phyloP scores from a whole-genome alignment of 2,329 filamentous ascomycete genomes.

The Phaeophleospora eucalypticola region DNA sequence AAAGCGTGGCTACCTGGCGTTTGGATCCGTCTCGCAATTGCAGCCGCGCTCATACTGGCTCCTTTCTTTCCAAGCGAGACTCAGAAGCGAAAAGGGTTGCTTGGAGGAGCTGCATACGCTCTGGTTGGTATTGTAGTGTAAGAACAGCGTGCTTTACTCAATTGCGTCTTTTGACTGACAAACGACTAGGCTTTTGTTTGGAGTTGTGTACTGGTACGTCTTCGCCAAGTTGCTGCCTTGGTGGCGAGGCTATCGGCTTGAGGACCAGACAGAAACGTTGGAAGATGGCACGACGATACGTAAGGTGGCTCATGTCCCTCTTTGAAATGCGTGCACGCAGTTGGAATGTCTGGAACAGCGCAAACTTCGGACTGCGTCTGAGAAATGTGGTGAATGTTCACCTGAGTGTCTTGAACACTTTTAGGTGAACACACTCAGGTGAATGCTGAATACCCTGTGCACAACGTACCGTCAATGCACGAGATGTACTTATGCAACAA shows the following conservation, averaged over 20 bases:
- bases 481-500: too few species aligned
- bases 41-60: slow-evolving; percentile 53
- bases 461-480: too few species aligned
- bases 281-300: slow-evolving; percentile 66
- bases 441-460: too few species aligned
- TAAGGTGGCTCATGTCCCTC: slow-evolving; percentile 27
- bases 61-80: slow-evolving; percentile 57
- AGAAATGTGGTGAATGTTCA: too few species aligned
- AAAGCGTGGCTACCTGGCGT: slow-evolving; percentile 61
- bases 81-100: slow-evolving; percentile 42
- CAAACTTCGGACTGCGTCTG: too few species aligned
- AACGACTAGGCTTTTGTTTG: slow-evolving; percentile 50
- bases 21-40: slow-evolving; percentile 51
- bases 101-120: slow-evolving; percentile 53
- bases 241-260: slow-evolving; percentile 57
- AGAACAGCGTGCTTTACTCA: slow-evolving; percentile 24
- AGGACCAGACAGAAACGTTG: slow-evolving; percentile 58
- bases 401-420: too few species aligned
- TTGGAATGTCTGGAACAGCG: too few species aligned
- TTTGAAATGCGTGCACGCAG: not conserved
- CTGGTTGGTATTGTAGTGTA: slow-evolving; percentile 52
- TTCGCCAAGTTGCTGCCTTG: slow-evolving; percentile 60
- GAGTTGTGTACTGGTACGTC: slow-evolving; percentile 63
- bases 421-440: too few species aligned
- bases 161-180: not conserved